A percentile compares a stretch with the other conserved stretches of the same genome.
Evolutionary conservation across 208 protist genomes (phyloP).

Genomic region (Crithidia fasciculata): DNA sequence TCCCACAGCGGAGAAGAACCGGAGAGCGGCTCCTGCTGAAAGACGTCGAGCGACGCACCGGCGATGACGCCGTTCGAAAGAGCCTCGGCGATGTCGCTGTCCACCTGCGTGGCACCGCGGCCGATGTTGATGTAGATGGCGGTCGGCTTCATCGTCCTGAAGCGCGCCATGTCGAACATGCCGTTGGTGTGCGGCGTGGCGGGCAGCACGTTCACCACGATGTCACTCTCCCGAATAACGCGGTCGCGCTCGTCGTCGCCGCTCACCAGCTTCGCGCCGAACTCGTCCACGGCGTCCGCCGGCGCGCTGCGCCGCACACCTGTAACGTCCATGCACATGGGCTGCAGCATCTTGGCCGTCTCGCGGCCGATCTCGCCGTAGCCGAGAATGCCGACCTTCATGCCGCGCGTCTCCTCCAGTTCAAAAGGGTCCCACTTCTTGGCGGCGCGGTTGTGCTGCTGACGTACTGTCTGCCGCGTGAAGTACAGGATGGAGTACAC

Average conservation of each 20-base stretch:
- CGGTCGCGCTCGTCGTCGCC: constrained; percentile 36
- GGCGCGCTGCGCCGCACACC: constrained; percentile 43
- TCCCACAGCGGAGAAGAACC: constrained; percentile 60
- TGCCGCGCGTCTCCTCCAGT: constrained; percentile 49
- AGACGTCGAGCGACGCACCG: constrained; percentile 80
- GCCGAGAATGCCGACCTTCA: constrained; percentile 77
- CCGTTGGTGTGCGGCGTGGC: constrained; percentile 50
- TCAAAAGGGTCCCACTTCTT: constrained; percentile 62
- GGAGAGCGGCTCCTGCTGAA: constrained; percentile 57
- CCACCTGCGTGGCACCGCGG: constrained; percentile 59
- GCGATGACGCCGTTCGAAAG: constrained; percentile 50
- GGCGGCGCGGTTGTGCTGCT: constrained; percentile 12
- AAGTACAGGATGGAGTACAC: constrained; percentile 81
- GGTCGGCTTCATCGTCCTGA: constrained; percentile 68
- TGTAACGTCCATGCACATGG: constrained; percentile 56
- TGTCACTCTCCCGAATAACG: constrained; percentile 69
- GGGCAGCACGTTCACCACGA: constrained; percentile 72
- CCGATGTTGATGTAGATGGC: constrained; percentile 84
- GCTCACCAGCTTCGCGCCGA: constrained; percentile 43
- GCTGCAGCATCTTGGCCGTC: constrained; percentile 35
- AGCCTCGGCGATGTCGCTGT: constrained; percentile 54
- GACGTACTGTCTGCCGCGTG: constrained; percentile 42
- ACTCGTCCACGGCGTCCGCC: constrained; percentile 37
- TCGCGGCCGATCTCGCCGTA: constrained; percentile 78
- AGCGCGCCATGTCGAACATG: constrained; percentile 62